Percentiles rank a stretch among this genome's conserved stretches.
These are phyloP conservation scores for Kwoniella bestiolae DNA, from an alignment of 768 basidiomycete species.

Conservation along the genomic window DNA sequence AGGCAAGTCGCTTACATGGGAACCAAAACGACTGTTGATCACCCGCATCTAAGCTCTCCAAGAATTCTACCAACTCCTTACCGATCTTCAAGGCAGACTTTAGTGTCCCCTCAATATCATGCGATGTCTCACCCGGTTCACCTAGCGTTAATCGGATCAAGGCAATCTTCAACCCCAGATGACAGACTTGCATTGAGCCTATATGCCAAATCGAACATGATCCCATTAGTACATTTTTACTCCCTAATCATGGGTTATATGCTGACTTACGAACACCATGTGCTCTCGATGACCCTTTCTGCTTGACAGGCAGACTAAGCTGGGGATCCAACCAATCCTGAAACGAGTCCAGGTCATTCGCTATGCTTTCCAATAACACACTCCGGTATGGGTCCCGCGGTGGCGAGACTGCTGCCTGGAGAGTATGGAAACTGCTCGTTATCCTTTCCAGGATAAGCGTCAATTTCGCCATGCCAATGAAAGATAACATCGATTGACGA, in stretches of 20 bases:
- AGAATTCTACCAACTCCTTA: slow-evolving; percentile 16
- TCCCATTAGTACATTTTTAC: no score
- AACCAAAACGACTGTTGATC: slow-evolving; percentile 26
- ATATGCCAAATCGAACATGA: no score
- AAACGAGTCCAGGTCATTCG: slow-evolving; percentile 8
- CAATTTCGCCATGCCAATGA: slow-evolving; percentile 23
- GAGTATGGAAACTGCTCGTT: not conserved
- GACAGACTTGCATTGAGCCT: slow-evolving; percentile 10
- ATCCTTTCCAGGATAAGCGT: slow-evolving; percentile 28
- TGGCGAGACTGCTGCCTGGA: not conserved
- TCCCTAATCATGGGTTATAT: not conserved
- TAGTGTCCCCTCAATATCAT: not conserved
- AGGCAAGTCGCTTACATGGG: slow-evolving; percentile 22
- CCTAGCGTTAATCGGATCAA: slow-evolving; percentile 1
- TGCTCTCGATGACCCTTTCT: slow-evolving; percentile 1
- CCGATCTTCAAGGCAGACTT: slow-evolving; percentile 3
- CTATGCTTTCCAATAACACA: slow-evolving; percentile 7
- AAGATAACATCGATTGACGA: slow-evolving; percentile 25
- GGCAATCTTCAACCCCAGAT: slow-evolving; percentile 6
- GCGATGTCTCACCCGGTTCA: slow-evolving; percentile 1
- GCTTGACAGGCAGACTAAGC: not conserved
- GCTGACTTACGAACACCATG: slow-evolving; percentile 17
- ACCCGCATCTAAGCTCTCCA: slow-evolving; percentile 13
- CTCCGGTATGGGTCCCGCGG: not conserved
- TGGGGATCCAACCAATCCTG: slow-evolving; percentile 4